Percentiles rank a stretch among this genome's conserved stretches.
Conservation (phyloP, 2,329 filamentous ascomycete species). For the Fusarium bactridioides region DNA sequence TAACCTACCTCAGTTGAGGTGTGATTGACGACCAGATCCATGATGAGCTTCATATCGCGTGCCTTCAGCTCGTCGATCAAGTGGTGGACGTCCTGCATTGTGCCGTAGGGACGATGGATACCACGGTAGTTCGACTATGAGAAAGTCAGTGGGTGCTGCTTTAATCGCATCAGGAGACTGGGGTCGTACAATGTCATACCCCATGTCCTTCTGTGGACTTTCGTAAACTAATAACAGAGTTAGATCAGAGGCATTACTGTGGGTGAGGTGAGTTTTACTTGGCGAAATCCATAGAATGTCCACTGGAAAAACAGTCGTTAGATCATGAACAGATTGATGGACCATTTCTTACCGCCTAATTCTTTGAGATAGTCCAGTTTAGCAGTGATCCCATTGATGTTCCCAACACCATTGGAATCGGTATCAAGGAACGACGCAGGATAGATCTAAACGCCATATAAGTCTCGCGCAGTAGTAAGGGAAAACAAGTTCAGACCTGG, state of each 20-base stretch:
- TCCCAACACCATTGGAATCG: conserved; percentile 61
- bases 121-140: conserved; percentile 26
- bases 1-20: conserved; percentile 20
- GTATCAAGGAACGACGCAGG: conserved; percentile 63
- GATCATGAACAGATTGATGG: not conserved
- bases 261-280: too few species aligned
- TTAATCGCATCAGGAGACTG: fast-evolving
- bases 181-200: conserved; percentile 28
- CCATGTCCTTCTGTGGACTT: conserved; percentile 36
- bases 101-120: conserved; percentile 29
- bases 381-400: conserved; percentile 60
- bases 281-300: conserved; percentile 4
- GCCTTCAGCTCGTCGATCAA: conserved; percentile 28
- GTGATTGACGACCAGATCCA: conserved; percentile 36
- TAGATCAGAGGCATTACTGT: too few species aligned
- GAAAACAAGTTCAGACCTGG: not conserved
- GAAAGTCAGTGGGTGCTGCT: not conserved
- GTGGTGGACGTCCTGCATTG: conserved; percentile 27
- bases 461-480: fast-evolving
- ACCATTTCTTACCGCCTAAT: conserved; percentile 3
- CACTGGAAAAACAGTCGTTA: not conserved
- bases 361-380: conserved; percentile 56
- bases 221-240: conserved; percentile 18
- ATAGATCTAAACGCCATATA: conserved; percentile 54
- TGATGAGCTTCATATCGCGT: conserved; percentile 26